Evolutionary conservation across 169 alveolate genomes (phyloP).

Genomic region (Cryptosporidium felis): DNA sequence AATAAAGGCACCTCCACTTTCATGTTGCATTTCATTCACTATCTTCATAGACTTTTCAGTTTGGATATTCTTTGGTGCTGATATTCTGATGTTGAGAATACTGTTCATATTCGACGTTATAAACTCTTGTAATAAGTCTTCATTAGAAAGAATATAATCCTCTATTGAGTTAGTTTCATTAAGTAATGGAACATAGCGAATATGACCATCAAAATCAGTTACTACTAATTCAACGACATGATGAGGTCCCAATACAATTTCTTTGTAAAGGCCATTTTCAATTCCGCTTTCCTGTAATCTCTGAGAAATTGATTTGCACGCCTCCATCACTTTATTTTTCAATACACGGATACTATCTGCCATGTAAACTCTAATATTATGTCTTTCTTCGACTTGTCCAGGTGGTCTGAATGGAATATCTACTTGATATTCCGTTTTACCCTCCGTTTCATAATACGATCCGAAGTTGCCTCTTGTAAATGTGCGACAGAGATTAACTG

Average conservation of each 20-base stretch:
- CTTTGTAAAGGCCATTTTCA: constrained; percentile 65
- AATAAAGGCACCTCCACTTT: constrained; percentile 68
- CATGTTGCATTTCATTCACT: constrained; percentile 65
- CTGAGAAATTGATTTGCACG: constrained; percentile 62
- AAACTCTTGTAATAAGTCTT: constrained; percentile 62
- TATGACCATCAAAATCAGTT: constrained; percentile 69
- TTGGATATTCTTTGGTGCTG: constrained; percentile 30
- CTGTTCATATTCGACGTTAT: constrained; percentile 68
- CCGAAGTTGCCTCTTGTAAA: constrained; percentile 68
- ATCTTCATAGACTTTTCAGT: constrained; percentile 38
- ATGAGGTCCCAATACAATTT: constrained; percentile 61
- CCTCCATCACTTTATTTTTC: constrained; percentile 65
- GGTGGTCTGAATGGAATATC: constrained; percentile 72
- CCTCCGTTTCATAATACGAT: constrained; percentile 41
- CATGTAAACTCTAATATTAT: constrained; percentile 57
- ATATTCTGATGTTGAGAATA: constrained; percentile 34
- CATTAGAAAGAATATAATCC: constrained; percentile 61
- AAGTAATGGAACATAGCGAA: constrained; percentile 41
- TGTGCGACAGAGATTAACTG: constrained; percentile 57
- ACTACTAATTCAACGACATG: constrained; percentile 60
- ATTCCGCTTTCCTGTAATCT: constrained; percentile 68
- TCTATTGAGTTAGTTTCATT: constrained; percentile 65
- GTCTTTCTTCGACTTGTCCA: constrained; percentile 71
- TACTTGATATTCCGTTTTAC: constrained; percentile 59
- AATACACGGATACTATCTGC: constrained; percentile 66